A percentile compares a stretch with the other conserved stretches of the same genome.
Evolutionary conservation across 2,329 filamentous ascomycete genomes (phyloP).

Genomic region (Xylariaceae sp.): DNA sequence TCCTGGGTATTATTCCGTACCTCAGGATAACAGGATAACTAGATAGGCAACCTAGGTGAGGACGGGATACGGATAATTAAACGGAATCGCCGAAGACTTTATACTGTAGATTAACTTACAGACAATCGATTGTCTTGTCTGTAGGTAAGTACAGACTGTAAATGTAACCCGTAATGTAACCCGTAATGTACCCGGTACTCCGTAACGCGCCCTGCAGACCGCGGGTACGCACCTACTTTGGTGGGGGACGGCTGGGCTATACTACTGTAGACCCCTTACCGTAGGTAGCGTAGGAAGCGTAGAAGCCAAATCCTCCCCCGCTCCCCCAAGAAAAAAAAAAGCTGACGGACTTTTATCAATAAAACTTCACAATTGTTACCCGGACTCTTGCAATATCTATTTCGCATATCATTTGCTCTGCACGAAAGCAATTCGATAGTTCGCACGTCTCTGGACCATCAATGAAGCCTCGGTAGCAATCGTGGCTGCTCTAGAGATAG

Average conservation of each 20-base stretch:
- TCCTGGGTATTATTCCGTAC: too few species aligned
- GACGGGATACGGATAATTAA: too few species aligned
- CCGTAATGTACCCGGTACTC: too few species aligned
- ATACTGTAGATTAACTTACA: too few species aligned
- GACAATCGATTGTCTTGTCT: too few species aligned
- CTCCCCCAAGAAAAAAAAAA: conserved; percentile 23
- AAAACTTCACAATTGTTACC: neutral
- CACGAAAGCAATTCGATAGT: neutral
- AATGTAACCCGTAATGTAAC: too few species aligned
- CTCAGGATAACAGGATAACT: too few species aligned
- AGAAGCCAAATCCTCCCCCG: conserved; percentile 19
- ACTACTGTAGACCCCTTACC: neutral
- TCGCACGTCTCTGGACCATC: conserved; percentile 28
- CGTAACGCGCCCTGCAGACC: neutral
- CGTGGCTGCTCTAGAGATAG: conserved; percentile 69
- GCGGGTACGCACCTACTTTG: conserved; percentile 3
- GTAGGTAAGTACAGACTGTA: too few species aligned
- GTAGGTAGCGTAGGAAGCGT: too few species aligned
- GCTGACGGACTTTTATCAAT: conserved; percentile 7
- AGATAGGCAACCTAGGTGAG: too few species aligned
- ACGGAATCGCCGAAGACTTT: too few species aligned
- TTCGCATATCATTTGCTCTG: neutral
- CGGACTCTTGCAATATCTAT: conserved; percentile 12
- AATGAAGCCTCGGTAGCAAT: conserved; percentile 65
- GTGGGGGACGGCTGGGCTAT: conserved; percentile 12